These are phyloP conservation scores for Solanum rostratum DNA, from an alignment of 257 asterid species.

Conservation along the genomic window DNA sequence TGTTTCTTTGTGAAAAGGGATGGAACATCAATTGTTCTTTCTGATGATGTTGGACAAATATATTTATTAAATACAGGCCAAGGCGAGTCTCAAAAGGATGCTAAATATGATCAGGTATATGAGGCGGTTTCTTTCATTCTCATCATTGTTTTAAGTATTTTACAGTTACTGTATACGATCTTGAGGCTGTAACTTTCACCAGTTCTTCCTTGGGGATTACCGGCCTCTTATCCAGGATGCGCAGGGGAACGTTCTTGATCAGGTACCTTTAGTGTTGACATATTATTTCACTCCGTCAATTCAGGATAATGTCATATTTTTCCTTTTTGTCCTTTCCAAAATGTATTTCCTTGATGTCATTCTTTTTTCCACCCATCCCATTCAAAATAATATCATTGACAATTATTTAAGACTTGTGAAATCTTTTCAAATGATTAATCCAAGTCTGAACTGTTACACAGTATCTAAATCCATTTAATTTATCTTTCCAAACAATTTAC, in stretches of 20 bases:
- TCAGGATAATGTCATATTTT: background rate
- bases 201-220: constrained; percentile 99
- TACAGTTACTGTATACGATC: constrained; percentile 2
- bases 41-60: constrained; percentile 96
- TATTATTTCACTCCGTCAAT: background rate
- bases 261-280: constrained; percentile 33
- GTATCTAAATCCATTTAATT: background rate
- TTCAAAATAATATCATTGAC: background rate
- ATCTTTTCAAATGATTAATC: background rate
- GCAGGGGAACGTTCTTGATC: constrained; percentile 81
- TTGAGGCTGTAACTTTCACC: constrained; percentile 27
- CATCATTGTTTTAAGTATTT: background rate
- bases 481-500: background rate
- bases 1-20: constrained; percentile 55
- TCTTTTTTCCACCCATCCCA: background rate
- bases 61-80: constrained; percentile 90
- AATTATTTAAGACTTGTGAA: background rate
- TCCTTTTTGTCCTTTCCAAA: background rate
- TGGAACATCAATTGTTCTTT: constrained; percentile 96
- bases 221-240: constrained; percentile 81
- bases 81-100: constrained; percentile 96
- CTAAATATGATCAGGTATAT: constrained; percentile 92
- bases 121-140: background rate
- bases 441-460: background rate
- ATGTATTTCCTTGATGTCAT: background rate